A percentile compares a stretch with the other conserved stretches of the same genome.
Evolutionary conservation across 345 rosid species (phyloP).

Genomic region (Eucalyptus decipiens): DNA sequence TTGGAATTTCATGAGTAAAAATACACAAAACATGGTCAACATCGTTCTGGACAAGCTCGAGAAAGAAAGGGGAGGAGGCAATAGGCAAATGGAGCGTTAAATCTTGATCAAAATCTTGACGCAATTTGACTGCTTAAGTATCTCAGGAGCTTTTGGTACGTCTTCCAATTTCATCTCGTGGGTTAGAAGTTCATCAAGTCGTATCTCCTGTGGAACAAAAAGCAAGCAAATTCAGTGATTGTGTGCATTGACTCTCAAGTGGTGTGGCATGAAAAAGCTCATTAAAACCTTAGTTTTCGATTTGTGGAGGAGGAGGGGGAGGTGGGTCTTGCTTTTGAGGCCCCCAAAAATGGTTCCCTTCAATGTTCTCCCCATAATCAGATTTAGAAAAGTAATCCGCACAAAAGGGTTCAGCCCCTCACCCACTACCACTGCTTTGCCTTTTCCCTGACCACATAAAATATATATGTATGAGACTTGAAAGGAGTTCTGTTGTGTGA

Average conservation of each 20-base stretch:
- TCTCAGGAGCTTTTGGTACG: slow-evolving; percentile 22
- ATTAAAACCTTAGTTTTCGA: slow-evolving; percentile 27
- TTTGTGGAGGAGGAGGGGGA: slow-evolving; percentile 25
- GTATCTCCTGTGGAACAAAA: slow-evolving; percentile 14
- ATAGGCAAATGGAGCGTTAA: neutral
- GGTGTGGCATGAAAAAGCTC: neutral
- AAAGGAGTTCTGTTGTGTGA: neutral
- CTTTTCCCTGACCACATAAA: slow-evolving; percentile 21
- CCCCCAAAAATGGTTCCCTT: slow-evolving; percentile 60
- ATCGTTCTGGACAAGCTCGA: neutral
- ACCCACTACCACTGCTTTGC: slow-evolving; percentile 26
- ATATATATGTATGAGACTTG: neutral
- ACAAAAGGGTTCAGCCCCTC: slow-evolving; percentile 3
- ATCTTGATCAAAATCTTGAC: slow-evolving; percentile 22
- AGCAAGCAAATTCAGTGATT: neutral
- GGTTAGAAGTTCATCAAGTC: slow-evolving; percentile 38
- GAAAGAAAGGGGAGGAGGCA: neutral
- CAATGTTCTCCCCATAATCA: slow-evolving; percentile 29
- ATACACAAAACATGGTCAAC: neutral
- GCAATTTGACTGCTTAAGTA: slow-evolving; percentile 17
- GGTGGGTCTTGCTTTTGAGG: slow-evolving; percentile 33
- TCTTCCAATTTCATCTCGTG: slow-evolving; percentile 39
- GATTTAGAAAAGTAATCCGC: neutral
- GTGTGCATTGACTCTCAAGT: neutral
- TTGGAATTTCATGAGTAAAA: neutral